A percentile compares a stretch with the other conserved stretches of the same genome.
phyloP scores from a whole-genome alignment of 2,329 filamentous ascomycete species.

The Xylaria hypoxylon region DNA sequence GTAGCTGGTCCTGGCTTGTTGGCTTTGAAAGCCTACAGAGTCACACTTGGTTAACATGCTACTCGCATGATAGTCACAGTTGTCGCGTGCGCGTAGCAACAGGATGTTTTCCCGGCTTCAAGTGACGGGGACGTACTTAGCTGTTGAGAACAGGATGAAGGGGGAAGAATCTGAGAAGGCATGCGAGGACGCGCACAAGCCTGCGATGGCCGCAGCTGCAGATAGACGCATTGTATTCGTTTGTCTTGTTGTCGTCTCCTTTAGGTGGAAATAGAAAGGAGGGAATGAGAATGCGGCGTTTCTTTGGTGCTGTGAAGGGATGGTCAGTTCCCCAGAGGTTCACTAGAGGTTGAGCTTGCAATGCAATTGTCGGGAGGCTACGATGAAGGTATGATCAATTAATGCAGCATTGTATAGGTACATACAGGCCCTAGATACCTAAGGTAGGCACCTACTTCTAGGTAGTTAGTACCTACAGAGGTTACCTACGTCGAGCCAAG shows the following conservation, averaged over 20 bases:
- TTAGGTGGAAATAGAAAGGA: not conserved
- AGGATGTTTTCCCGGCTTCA: constrained; percentile 18
- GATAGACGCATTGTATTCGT: constrained; percentile 65
- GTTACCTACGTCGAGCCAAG: not conserved
- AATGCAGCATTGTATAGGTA: constrained; percentile 1
- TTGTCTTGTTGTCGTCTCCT: not conserved
- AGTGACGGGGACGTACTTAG: constrained; percentile 69
- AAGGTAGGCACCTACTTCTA: not conserved
- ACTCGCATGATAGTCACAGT: not conserved
- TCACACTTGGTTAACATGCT: constrained; percentile 25
- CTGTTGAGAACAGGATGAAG: constrained; percentile 87
- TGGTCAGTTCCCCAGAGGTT: not conserved
- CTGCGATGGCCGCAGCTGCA: constrained; percentile 62
- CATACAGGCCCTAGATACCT: not conserved
- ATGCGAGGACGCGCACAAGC: constrained; percentile 68
- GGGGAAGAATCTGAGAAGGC: constrained; percentile 90
- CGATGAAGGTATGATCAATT: not conserved
- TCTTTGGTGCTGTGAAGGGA: constrained; percentile 5
- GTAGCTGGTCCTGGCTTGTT: constrained; percentile 57
- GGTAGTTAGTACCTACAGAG: too few relatives aligned
- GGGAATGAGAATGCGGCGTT: constrained; percentile 5
- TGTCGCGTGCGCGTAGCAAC: constrained; percentile 8
- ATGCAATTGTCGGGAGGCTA: constrained; percentile 15
- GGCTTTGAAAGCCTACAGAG: constrained; percentile 48
- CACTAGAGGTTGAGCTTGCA: constrained; percentile 23